These are phyloP conservation scores for Epichloe festucae DNA, from an alignment of 2,329 filamentous ascomycete genomes.

Conservation along the genomic window DNA sequence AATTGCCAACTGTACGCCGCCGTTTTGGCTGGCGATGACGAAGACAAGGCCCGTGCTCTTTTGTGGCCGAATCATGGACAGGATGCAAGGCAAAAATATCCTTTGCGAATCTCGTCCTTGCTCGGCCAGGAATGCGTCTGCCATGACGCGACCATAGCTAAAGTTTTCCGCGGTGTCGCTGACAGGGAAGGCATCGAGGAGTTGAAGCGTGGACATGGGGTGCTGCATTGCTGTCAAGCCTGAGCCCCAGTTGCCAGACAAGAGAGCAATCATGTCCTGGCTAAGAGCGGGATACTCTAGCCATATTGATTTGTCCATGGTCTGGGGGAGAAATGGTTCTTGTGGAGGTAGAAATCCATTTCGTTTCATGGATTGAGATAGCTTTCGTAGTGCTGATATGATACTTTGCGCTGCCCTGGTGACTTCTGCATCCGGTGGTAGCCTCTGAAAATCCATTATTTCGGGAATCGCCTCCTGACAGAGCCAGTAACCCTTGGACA, in stretches of 20 bases:
- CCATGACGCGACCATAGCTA: conserved; percentile 66
- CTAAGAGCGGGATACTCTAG: conserved; percentile 61
- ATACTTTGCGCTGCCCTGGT: conserved; percentile 43
- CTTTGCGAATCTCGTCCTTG: conserved; percentile 54
- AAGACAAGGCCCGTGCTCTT: conserved; percentile 57
- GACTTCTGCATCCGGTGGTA: conserved; percentile 31
- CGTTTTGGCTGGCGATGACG: conserved; percentile 66
- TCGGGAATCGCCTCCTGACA: conserved; percentile 40
- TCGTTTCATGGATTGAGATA: conserved; percentile 71
- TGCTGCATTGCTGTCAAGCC: conserved; percentile 34
- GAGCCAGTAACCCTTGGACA: conserved; percentile 84
- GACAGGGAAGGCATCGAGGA: conserved; percentile 60
- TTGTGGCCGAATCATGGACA: conserved; percentile 61
- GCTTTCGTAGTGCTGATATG: conserved; percentile 53
- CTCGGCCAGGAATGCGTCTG: conserved; percentile 63
- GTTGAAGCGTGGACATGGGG: conserved; percentile 33
- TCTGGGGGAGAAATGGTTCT: conserved; percentile 57
- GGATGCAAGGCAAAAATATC: conserved; percentile 57
- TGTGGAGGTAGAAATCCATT: conserved; percentile 66
- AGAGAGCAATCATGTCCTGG: conserved; percentile 55
- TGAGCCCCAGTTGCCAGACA: conserved; percentile 48
- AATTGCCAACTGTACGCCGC: conserved; percentile 61
- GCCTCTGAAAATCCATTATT: conserved; percentile 29
- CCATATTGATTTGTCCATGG: conserved; percentile 74
- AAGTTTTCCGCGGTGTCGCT: conserved; percentile 64